Evolutionary conservation across 2,329 filamentous ascomycete genomes (phyloP), one percentile per base, ranked within the genome.

Genomic region (Fusarium beomiforme): DNA sequence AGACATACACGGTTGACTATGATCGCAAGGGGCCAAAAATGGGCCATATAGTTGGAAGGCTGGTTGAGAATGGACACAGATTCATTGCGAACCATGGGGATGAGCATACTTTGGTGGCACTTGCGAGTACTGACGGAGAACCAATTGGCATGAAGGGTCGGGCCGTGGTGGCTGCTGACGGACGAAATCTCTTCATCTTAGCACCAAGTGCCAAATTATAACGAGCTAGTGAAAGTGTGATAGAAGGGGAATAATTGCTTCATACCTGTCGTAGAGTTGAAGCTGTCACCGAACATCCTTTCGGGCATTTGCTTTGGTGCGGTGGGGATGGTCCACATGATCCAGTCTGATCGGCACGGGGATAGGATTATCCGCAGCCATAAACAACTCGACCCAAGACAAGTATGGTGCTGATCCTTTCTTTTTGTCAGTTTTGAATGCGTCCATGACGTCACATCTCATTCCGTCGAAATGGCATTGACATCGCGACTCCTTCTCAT

Each of bases 1-100:
- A 79, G 78, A 78, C 78, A 4, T 80, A 78, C 8, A 80, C 79
- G 0, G 70, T 80, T 6, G 78, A 80, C 16, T 78, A 73, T n/a
- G 68, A 74, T 39, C 75, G 77, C 8, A 60, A 62, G 4, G 75
- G 72, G 0, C 64, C 67, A 0, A 70, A 56, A 6, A 14, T 67
- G 4, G 77, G 73, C 0, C 69, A 76, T 24, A 59, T 79, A 17
- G 69, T 79, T 11, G 77, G 76, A 1, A 67, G 54, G 2, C 44
- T 78, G 9, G 34, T 54, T 6, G 29, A 41, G 12, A 68, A 39
- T 9, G 77, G 75, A 3, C 64, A 75, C 5, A 59, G 77, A 6
- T 78, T 79, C 24, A 58, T 79, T 8, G 75, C 77, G 1, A 79
- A 78, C 17, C 77, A 78, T 17, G 75, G 75, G 3, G 70, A 77